Evolutionary conservation across 2,329 filamentous ascomycete genomes (phyloP).

Genomic region (Colletotrichum trifolii): DNA sequence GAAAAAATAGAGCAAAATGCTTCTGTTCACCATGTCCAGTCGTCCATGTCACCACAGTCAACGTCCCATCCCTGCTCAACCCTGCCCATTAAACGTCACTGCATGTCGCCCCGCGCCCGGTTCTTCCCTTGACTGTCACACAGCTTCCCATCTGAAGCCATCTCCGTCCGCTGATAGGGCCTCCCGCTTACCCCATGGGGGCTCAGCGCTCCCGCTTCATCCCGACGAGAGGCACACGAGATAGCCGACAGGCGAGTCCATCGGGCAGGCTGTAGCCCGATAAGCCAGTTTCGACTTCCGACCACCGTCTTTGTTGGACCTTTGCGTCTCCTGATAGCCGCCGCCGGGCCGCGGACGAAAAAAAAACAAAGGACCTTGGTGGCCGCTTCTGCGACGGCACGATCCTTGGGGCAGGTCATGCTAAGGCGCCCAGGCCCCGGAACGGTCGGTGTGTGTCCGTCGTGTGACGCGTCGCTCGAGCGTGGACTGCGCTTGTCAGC

Average conservation of each 20-base stretch:
- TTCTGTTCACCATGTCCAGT: neutral
- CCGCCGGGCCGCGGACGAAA: neutral
- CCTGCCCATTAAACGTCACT: conserved; percentile 9
- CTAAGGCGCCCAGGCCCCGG: conserved; percentile 19
- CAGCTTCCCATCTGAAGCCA: neutral
- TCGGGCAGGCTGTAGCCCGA: neutral
- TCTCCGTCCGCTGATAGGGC: conserved; percentile 21
- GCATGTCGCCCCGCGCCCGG: conserved; percentile 15
- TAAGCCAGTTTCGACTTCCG: conserved; percentile 32
- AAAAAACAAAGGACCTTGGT: neutral
- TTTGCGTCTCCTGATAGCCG: neutral
- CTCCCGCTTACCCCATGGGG: conserved; percentile 34
- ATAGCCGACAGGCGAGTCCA: conserved; percentile 23
- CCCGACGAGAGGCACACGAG: conserved; percentile 19
- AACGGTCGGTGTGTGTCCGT: neutral
- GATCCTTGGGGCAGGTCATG: neutral
- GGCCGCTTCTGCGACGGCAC: neutral
- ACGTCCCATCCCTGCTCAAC: neutral
- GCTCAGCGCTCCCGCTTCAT: conserved; percentile 32
- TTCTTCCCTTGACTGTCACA: conserved; percentile 18
- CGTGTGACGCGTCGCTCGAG: conserved; percentile 23
- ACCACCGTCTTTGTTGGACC: neutral
- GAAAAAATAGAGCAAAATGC: too few relatives aligned
- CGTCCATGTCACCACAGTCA: neutral
- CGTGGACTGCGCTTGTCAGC: neutral